Base-by-base conservation (phyloP, 495 filamentous ascomycete genomes). In the Aspergillus baeticus region DNA sequence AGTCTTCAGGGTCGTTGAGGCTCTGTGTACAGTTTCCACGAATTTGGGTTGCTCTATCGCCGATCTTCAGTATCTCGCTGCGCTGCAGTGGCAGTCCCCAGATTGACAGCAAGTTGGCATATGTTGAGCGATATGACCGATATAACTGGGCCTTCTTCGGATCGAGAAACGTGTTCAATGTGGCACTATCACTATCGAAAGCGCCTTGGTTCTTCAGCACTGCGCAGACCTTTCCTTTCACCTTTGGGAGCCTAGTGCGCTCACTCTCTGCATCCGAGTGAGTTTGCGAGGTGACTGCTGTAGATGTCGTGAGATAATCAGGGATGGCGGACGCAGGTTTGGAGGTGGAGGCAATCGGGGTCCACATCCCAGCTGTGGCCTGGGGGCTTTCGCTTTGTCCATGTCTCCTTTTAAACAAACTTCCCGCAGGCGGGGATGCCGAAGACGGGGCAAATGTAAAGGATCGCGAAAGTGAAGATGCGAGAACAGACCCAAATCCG, bases 21-120 rank as follows among this genome's bases (percentile, higher is more conserved):
- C 61, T 62, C 65, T 61, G 39, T 65, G 53, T 36, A 39, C 51
- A 53, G 45, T 45, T 31, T 15, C 65, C 63, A 5, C 57, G 59
- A 6, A 51, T 39, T 38, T 54, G 52, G 10, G 65, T 55, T 10
- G 49, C 35, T 17, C 59, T 52, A 1, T 64, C 61, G 11, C 74
- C 74, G 68, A 92, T 93, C 62, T 95, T 95, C 51, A 96, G 75
- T 18, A 97, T 82, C 70, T 96, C 91, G 6, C 90, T 82, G 15
- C 87, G 80, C 29, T 86, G 80, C 5, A 89, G 76, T 0, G 87
- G 86, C 7, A 93, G 76, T n/a, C 82, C 81, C 92, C 93, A 97
- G 54, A 87, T 82, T 41, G 83, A 86, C 2, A 97, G 78, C 60
- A 95, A 79, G 57, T 93, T 81, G 10, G 93, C 90, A 65, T 97